Base-by-base conservation (phyloP, 768 basidiomycete species). In the Tricholoma furcatifolium region DNA sequence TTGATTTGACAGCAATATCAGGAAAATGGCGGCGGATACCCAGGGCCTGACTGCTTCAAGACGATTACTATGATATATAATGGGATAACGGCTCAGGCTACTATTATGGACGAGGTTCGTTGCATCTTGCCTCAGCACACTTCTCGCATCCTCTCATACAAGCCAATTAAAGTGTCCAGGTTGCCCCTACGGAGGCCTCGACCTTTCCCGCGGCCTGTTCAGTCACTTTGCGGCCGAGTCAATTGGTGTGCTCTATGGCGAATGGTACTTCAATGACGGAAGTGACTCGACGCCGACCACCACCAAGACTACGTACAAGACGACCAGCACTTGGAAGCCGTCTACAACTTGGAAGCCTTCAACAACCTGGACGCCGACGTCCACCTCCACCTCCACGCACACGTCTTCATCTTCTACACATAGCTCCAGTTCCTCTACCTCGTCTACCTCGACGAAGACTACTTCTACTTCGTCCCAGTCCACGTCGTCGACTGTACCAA, bases 21-120 rank as follows among this genome's bases (percentile, higher is more conserved):
- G 63, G 77, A 85, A 71, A 88, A 69, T 60, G 85, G 85, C 12
- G 54, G 54, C 36, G 77, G 78, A 6, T 87, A 82, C 65, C 87
- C 88, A 5, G 82, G 86, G 1, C 81, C 82, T 17, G 47, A 82
- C 35, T 93, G 91, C 67, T 79, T 78, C 63, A 69, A 79, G 62
- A 60, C 57, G 17, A 85, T 93, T 58, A 79, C 77, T 9, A 83
- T 93, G 68, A 69, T 72, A 5, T 83, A 75, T 61, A 73, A 74
- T 34, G 88, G 88, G 52, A 84, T 82, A 64, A 79, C 80, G 1
- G 71, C 82, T 10, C 50, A 50, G 1, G 89, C 89, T 4, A 66
- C 57, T 1, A 81, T 92, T 60, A 74, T 76, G 70, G 89, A 91
- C 66, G 67, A 78, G 81, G 86, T 84, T 27, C 30, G 14, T 51